A percentile compares a stretch with the other conserved stretches of the same genome.
These are phyloP conservation scores for Rhizopogon rudus DNA, from an alignment of 768 basidiomycete species.

Conservation along the genomic window DNA sequence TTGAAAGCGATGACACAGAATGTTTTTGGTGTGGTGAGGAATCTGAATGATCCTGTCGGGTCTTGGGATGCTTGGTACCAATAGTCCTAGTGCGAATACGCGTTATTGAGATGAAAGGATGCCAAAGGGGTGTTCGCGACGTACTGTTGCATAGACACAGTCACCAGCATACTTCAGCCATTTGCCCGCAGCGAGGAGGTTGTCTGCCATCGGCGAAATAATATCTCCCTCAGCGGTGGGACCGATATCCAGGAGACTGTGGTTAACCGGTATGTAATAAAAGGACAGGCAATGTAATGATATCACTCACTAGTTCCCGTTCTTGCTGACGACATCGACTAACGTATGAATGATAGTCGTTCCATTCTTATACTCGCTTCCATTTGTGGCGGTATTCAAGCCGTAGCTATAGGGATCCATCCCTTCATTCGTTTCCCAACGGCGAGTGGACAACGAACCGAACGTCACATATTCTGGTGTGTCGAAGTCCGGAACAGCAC, in stretches of 20 bases:
- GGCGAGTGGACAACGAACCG: constrained; percentile 38
- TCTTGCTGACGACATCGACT: constrained; percentile 57
- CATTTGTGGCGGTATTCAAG: constrained; percentile 36
- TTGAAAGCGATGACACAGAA: constrained; percentile 47
- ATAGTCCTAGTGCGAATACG: constrained; percentile 30
- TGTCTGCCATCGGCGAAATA: constrained; percentile 41
- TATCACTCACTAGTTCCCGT: constrained; percentile 50
- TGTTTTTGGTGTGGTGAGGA: constrained; percentile 44
- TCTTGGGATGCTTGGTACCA: constrained; percentile 45
- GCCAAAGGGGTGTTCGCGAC: constrained; percentile 7
- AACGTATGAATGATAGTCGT: constrained; percentile 45
- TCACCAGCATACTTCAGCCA: constrained; percentile 48
- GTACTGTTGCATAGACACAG: constrained; percentile 50
- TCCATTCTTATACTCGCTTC: constrained; percentile 43
- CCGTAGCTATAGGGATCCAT: constrained; percentile 54
- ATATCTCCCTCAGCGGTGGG: constrained; percentile 53
- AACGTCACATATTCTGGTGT: constrained; percentile 52
- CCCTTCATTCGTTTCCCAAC: constrained; percentile 58
- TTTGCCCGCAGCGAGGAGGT: constrained; percentile 43
- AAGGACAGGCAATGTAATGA: not conserved
- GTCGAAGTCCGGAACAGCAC: constrained; percentile 46
- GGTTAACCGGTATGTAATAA: not conserved
- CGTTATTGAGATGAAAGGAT: not conserved
- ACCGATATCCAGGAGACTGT: constrained; percentile 47
- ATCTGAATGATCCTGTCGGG: constrained; percentile 30